Base-by-base conservation (phyloP, 1,284 basidiomycete genomes). In the Pascua sp. region DNA sequence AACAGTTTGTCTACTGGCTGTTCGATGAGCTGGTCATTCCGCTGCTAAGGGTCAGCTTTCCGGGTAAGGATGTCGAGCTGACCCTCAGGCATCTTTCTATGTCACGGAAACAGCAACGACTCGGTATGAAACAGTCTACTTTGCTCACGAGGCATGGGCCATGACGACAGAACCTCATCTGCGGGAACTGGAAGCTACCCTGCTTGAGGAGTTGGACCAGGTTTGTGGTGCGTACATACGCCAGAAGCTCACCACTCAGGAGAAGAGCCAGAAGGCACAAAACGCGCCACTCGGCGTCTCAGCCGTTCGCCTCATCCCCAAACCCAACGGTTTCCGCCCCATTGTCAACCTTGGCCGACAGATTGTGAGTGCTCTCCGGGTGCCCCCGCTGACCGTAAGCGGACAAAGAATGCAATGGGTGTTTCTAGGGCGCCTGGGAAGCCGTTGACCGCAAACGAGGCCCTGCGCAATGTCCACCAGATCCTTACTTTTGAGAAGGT, bases 141-240 rank as follows among this genome's bases (percentile, higher is more conserved):
- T 96, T 70, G 84, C 91, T 9, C 92, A 97, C 57, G 91, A 94
- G 56, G 92, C 95, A 65, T 99, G 96, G 96, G 80, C 83, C n/a
- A 79, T 77, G 2, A 81, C 97, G 5, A 93, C 90, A 54, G 78
- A 81, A 2, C 96, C 96, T 0, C 81, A 97, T 18, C 80, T 96
- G 15, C 83, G 85, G 54, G 81, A 84, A 36, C 81, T 98, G 41
- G 85, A 70, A 47, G 42, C 52, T 3, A 67, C 65, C 0, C 62
- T 76, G 0, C 71, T 80, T 43, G 67, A 71, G 40, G 60, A 69
- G 46, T 54, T 79, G 8, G 57, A 63, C 15, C 52, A 60, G n/a
- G 77, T 75, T n/a, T 38, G 75, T 61, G 18, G 11, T 43, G 10
- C 17, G 11, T 3, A 13, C 8, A 48, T 1, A 11, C 36, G 11